Evolutionary conservation across 1,284 basidiomycete genomes (phyloP), one percentile per base, ranked within the genome.

Genomic region (Malassezia obtusa): DNA sequence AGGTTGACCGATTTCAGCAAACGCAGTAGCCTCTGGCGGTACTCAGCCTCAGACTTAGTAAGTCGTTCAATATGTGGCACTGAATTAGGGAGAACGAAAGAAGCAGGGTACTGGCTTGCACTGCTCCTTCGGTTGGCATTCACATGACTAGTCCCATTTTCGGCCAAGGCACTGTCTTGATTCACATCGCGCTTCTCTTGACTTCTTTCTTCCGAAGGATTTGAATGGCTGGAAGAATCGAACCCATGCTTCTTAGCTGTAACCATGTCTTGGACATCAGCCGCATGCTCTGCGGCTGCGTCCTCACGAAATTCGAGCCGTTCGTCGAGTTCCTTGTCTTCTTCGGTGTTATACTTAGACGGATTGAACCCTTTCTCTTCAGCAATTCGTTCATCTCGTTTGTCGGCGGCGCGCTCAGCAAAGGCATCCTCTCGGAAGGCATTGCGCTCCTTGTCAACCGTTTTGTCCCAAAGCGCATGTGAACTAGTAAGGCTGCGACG

Each of bases 31-130:
- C 37, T 25, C 11, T 39, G 33, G 21, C 53, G 48, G 28, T 56
- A 44, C 10, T 12, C n/a, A 2, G 53, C 33, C 41, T 56, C 53
- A 3, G 49, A 44, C 1, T 26, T 30, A 11, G 44, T 30, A 12
- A 49, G 19, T 2, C 33, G 19, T n/a, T 49, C 38, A 21, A 56
- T 40, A 10, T 45, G 14, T 5, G 53, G 53, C 17, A 56, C 47
- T 1, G 36, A 24, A 11, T 35, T 35, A 11, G 53, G 53, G 15
- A 56, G 19, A 19, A 56, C 53, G 33, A 56, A 56, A 35, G 53
- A 50, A 2, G 53, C 49, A 6, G 53, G 53, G 35, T 50, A 56
- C 10, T 19, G 40, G 6, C 19, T 17, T 11, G 22, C 9, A 14
- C 15, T 24, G 15, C 2, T 10, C 7, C 9, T 11, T 38, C 9